Evolutionary conservation across 768 basidiomycete species (phyloP).

Genomic region (Kwoniella pini): DNA sequence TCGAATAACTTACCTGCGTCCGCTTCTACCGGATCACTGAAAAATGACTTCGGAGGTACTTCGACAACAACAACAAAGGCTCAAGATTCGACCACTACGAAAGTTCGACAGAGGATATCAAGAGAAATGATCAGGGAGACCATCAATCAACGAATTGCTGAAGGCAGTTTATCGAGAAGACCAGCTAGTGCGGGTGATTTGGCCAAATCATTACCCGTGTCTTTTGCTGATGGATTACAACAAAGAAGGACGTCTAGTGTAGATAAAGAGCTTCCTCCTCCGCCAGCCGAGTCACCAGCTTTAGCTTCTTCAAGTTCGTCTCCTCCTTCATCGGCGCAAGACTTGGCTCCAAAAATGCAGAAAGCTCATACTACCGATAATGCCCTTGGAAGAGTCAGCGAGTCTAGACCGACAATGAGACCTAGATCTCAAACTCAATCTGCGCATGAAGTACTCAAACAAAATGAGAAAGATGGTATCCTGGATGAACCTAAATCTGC

Average conservation of each 20-base stretch:
- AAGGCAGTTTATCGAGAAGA: slow-evolving; percentile 36
- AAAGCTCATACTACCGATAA: slow-evolving; percentile 38
- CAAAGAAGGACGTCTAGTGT: slow-evolving; percentile 1
- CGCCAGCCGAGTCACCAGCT: slow-evolving; percentile 19
- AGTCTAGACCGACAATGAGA: slow-evolving; percentile 29
- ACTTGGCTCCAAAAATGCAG: slow-evolving; percentile 27
- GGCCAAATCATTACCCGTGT: neutral
- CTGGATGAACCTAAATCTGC: slow-evolving; percentile 46
- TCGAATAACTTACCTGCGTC: slow-evolving; percentile 3
- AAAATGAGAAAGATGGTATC: slow-evolving; percentile 32
- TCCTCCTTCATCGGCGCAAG: neutral
- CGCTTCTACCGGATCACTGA: slow-evolving; percentile 1
- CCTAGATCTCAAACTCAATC: slow-evolving; percentile 43
- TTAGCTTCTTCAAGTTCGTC: neutral
- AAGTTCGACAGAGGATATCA: slow-evolving; percentile 51
- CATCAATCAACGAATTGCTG: slow-evolving; percentile 47
- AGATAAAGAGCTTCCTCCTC: slow-evolving; percentile 40
- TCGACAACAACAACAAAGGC: neutral
- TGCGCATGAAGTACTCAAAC: slow-evolving; percentile 43
- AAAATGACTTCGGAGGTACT: slow-evolving; percentile 17
- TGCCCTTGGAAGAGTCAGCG: neutral
- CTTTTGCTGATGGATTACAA: neutral
- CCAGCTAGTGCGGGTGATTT: slow-evolving; percentile 15
- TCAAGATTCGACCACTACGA: slow-evolving; percentile 27
- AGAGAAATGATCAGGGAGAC: slow-evolving; percentile 52